Percentiles rank a stretch among this genome's conserved stretches.
phyloP scores from a whole-genome alignment of 257 asterid species.

The Solanum piurae region DNA sequence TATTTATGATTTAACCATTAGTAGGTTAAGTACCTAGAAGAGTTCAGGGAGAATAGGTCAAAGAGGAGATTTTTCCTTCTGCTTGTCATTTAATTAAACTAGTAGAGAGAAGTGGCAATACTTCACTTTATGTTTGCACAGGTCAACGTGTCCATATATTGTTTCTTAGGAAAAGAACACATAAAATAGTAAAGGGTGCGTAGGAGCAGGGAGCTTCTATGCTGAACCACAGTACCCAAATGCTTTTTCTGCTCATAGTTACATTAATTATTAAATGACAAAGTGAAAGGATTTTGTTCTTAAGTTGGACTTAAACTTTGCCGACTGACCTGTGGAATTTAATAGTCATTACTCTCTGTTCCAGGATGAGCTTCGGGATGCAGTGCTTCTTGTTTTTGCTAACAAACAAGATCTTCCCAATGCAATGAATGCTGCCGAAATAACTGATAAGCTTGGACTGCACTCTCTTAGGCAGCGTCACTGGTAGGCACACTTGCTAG shows the following conservation, averaged over 20 bases:
- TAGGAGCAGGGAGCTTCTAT: not conserved
- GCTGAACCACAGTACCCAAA: not conserved
- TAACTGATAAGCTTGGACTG: not conserved
- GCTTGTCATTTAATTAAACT: not conserved
- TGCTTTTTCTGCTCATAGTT: not conserved
- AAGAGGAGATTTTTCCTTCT: not conserved
- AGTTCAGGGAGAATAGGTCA: not conserved
- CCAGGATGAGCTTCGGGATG: not conserved
- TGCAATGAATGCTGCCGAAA: not conserved
- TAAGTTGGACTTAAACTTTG: not conserved
- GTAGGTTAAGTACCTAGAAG: not conserved
- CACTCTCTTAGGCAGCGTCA: slow-evolving; percentile 1
- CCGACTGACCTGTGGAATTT: not conserved
- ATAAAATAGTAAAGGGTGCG: not conserved
- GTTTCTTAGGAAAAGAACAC: not conserved
- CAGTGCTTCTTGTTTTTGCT: slow-evolving; percentile 1
- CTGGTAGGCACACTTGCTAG: not conserved
- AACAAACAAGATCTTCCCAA: slow-evolving; percentile 1
- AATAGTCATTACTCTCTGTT: not conserved
- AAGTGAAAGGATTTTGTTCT: not conserved
- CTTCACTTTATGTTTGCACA: not conserved
- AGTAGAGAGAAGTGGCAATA: not conserved
- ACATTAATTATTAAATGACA: not conserved
- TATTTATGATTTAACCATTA: not conserved
- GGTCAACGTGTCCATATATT: not conserved